Base-by-base conservation (phyloP, 2,329 filamentous ascomycete species). In the Emericellopsis cladophorae region DNA sequence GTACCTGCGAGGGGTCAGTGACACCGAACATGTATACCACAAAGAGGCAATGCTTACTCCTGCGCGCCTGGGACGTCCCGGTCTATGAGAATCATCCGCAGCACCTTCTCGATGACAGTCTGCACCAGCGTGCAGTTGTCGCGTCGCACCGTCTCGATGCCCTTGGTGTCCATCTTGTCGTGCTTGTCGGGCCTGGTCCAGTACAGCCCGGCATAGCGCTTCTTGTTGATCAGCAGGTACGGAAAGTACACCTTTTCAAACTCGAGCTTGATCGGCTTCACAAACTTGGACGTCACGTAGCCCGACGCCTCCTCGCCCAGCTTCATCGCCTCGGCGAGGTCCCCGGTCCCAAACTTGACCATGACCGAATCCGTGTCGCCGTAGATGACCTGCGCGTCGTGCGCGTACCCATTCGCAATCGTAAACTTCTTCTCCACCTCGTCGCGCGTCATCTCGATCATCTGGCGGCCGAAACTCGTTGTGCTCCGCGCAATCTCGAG, bases 131-230 rank as follows among this genome's bases (percentile, higher is more conserved):
- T 72, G 57, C 92, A 98, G 57, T 98, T 98, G 60, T 98, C 92
- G 72, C 92, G 75, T 50, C 92, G 82, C 37, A 98, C 93, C 4
- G 92, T 98, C 64, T 98, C 92, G 49, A 98, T 96, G 71, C 92
- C 92, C 61, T 98, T 98, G 45, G 87, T 96, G 62, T 98, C 92
- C 93, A 98, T 98, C 70, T 96, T 98, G 73, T 98, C 93, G 60
- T 84, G 92, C 62, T 95, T 95, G 34, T 90, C 76, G 1, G 90
- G 78, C 49, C 84, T 92, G 5, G 92, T 98, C 89, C 89, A 98
- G 65, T 87, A 96, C 26, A 98, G 65, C n/a, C 92, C 92, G 8
- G 92, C 92, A 54, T 98, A 98, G 47, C 92, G 84, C 70, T 98
- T 98, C 71, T 98, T 98, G 78, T 98, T 98, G 78, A 98, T 98